Conservation (phyloP, 345 rosid species). For the Adansonia digitata region DNA sequence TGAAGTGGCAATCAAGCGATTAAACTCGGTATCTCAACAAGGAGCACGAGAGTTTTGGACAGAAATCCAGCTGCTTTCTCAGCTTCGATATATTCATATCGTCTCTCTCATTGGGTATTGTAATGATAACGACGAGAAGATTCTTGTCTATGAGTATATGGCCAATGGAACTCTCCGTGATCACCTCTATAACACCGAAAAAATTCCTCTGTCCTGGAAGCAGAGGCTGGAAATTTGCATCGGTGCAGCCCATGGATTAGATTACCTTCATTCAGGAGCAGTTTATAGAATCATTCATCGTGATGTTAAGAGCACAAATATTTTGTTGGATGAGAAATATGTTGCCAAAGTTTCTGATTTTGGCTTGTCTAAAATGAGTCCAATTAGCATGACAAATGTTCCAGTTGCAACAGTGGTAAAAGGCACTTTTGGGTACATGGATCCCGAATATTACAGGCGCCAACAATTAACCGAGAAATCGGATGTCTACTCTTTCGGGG, state of each 20-base stretch:
- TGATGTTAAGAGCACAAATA: slow-evolving; percentile 37
- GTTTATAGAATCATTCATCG: slow-evolving; percentile 32
- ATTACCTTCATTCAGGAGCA: slow-evolving; percentile 34
- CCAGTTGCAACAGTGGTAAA: slow-evolving; percentile 28
- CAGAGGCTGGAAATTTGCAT: slow-evolving; percentile 33
- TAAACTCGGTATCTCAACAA: background rate
- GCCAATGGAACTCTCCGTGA: slow-evolving; percentile 28
- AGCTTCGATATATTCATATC: background rate
- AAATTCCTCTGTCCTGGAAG: slow-evolving; percentile 31
- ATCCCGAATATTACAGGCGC: slow-evolving; percentile 30
- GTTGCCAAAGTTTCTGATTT: slow-evolving; percentile 36
- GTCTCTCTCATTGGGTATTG: slow-evolving; percentile 9
- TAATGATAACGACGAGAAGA: background rate
- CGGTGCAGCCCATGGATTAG: slow-evolving; percentile 32
- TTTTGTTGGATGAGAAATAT: slow-evolving; percentile 33
- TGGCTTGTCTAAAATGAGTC: slow-evolving; percentile 37
- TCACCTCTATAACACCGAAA: slow-evolving; percentile 28
- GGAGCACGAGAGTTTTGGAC: background rate
- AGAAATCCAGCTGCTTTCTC: background rate
- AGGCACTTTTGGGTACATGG: slow-evolving; percentile 35
- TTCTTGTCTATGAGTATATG: slow-evolving; percentile 28
- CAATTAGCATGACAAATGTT: slow-evolving; percentile 24
- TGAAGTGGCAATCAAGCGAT: slow-evolving; percentile 29
- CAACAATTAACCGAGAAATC: slow-evolving; percentile 37
- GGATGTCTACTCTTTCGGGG: slow-evolving; percentile 39